Percentiles rank a stretch among this genome's conserved stretches.
phyloP scores from a whole-genome alignment of 768 basidiomycete genomes.

The Podaxis mareebaensis region DNA sequence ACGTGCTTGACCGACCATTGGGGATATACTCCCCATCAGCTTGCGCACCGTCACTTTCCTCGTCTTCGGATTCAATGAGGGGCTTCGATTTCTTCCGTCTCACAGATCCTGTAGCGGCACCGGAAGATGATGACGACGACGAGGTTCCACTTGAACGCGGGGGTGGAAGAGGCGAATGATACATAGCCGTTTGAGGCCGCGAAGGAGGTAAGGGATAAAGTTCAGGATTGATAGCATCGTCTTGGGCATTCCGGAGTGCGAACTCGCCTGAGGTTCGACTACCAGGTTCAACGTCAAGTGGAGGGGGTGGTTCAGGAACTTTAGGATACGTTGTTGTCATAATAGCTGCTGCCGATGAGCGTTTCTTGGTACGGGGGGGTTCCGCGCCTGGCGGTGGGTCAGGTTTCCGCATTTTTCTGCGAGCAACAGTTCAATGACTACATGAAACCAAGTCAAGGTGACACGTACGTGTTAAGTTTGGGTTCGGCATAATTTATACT shows the following conservation, averaged over 20 bases:
- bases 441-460: conserved; percentile 13
- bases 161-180: conserved; percentile 31
- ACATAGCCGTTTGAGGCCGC: conserved; percentile 34
- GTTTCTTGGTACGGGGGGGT: conserved; percentile 40
- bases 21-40: conserved; percentile 66
- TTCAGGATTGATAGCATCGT: conserved; percentile 32
- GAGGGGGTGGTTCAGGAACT: conserved; percentile 25
- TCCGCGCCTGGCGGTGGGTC: conserved; percentile 48
- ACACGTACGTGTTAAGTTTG: conserved; percentile 80
- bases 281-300: conserved; percentile 35
- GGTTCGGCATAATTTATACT: conserved; percentile 88
- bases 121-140: conserved; percentile 25
- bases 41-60: conserved; percentile 68
- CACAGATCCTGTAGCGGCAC: conserved; percentile 28
- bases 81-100: conserved; percentile 58
- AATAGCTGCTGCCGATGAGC: conserved; percentile 43
- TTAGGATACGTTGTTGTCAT: conserved; percentile 26
- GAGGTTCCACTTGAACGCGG: conserved; percentile 28
- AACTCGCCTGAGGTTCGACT: conserved; percentile 14
- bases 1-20: conserved; percentile 31
- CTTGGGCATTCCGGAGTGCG: conserved; percentile 10
- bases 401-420: conserved; percentile 89
- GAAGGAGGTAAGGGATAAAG: conserved; percentile 37
- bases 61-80: conserved; percentile 47
- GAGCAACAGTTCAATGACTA: neutral